Base-by-base conservation (phyloP, 169 alveolate species). In the Eimeria sp. region DNA sequence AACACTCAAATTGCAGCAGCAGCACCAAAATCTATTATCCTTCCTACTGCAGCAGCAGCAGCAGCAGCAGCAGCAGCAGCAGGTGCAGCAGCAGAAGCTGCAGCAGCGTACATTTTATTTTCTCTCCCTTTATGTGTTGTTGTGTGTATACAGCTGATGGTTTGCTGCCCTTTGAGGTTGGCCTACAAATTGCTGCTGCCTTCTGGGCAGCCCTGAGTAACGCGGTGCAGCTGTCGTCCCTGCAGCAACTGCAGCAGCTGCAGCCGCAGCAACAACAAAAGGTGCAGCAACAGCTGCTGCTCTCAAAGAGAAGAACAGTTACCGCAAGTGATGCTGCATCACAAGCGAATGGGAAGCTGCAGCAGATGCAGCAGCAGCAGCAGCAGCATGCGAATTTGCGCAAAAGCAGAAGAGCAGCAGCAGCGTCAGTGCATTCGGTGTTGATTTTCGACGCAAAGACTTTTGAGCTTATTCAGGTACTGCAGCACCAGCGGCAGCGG, bases 241-340 rank as follows among this genome's bases (percentile, higher is more conserved):
- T 5, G 58, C 84, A 5, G 57, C 84, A 43, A 58, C 84, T 14
- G 57, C 84, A 63, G 13, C 70, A 25, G 72, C 89, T 16, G 47
- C 45, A 25, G 18, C 10, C 2, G 6, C 43, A 20, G 89, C 89
- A 49, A 30, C 83, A 4, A 9, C 49, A 11, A 27, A 51, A 73
- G 30, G 57, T 27, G 83, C 83, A 13, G 82, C 82, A 72, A 54
- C 49, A 40, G 83, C 89, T 16, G 89, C 89, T 18, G 43, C 89
- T 45, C 34, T 11, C 40, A 34, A 34, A 34, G 40, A 34, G 40
- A 34, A 34, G 40, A 34, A 34, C 40, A 34, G 40, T 34, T 0
- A 2, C 58, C 49, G 40, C 58, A 47, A 67, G 70, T 0, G 22
- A 43, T 22, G 18, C 45, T n/a, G 18, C 89, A 47, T 22, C 89